These are phyloP conservation scores for Smithsoniella earleae DNA, from an alignment of 163 green algal genomes.

Conservation along the genomic window DNA sequence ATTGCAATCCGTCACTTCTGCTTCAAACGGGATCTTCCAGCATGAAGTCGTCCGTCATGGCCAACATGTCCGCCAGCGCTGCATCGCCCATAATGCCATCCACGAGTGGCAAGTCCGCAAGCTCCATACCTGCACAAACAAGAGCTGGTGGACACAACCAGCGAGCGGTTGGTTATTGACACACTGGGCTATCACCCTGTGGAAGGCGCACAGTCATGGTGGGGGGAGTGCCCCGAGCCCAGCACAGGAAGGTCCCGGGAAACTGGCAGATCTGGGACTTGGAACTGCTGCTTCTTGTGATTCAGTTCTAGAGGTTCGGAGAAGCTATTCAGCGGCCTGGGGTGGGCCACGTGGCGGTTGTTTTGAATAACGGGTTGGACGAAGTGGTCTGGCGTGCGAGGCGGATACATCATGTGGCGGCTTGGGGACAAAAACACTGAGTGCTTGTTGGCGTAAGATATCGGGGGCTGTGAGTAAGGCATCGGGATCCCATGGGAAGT, in stretches of 20 bases:
- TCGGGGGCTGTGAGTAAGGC: background rate
- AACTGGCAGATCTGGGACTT: background rate
- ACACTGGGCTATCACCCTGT: too few relatives aligned
- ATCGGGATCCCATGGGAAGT: background rate
- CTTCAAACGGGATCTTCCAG: constrained; percentile 28
- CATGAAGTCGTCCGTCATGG: constrained; percentile 23
- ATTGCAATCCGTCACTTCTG: too few relatives aligned
- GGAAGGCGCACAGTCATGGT: too few relatives aligned
- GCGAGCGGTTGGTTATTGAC: too few relatives aligned
- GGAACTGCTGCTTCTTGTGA: background rate
- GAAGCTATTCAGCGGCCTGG: too few relatives aligned
- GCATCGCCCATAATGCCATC: background rate
- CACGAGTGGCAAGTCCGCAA: background rate
- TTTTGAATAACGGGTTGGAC: background rate
- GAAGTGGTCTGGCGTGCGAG: background rate
- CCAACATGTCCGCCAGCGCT: constrained; percentile 8
- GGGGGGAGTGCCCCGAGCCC: too few relatives aligned
- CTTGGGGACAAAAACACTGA: background rate
- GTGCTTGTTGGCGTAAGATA: constrained; percentile 13
- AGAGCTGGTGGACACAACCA: background rate
- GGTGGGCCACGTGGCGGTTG: too few relatives aligned
- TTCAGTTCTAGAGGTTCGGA: background rate
- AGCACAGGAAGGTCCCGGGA: background rate
- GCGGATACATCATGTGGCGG: constrained; percentile 12
- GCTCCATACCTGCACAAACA: constrained; percentile 23